Percentiles rank a stretch among this genome's conserved stretches.
Evolutionary conservation across 257 asterid genomes (phyloP).

Genomic region (Capsicum pubescens): DNA sequence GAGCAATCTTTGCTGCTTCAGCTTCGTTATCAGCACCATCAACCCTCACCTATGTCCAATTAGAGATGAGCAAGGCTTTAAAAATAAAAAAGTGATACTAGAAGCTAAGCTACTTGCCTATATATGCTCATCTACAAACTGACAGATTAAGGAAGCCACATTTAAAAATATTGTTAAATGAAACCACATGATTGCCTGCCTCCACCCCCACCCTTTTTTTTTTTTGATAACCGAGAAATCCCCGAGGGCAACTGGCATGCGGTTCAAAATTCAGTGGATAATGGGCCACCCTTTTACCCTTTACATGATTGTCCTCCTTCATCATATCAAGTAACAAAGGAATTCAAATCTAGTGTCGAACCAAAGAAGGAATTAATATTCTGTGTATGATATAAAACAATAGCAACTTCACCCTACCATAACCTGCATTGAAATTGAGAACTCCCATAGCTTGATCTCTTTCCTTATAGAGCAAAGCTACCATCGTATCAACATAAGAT

Average conservation of each 20-base stretch:
- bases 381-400: neutral
- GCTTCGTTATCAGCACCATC: conserved; percentile 81
- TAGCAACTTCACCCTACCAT: neutral
- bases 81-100: neutral
- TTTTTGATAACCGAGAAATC: neutral
- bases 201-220: no score
- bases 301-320: neutral
- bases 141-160: neutral
- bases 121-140: conserved; percentile 10
- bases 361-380: neutral
- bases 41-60: conserved; percentile 68
- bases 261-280: neutral
- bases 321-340: neutral
- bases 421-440: neutral
- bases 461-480: neutral
- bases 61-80: neutral
- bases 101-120: neutral
- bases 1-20: conserved; percentile 89
- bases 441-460: neutral
- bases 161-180: neutral
- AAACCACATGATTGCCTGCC: neutral
- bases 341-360: neutral
- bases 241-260: neutral
- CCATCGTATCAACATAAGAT: no score
- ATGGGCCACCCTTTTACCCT: neutral